Base-by-base conservation (phyloP, 306 rosid species). In the Mimosa bimucronata region DNA sequence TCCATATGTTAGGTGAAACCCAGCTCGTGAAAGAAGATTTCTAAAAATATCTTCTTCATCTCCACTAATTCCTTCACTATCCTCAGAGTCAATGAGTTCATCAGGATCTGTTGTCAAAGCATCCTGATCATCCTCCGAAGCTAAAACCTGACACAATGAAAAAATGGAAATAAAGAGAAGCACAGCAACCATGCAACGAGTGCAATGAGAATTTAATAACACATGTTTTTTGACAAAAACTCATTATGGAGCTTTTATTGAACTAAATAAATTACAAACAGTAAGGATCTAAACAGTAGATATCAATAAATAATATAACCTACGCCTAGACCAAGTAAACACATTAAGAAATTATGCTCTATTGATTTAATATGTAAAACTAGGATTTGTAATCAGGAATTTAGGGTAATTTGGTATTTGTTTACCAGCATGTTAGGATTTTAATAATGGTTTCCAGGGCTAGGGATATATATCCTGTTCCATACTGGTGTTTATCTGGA, bases 101-200 rank as follows among this genome's bases (percentile, higher is more conserved):
- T 96, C 98, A 44, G 99, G 99, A 87, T 96, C 99, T 58, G 98
- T 96, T 71, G 99, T 91, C 90, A 96, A 86, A 60, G 97, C 99
- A 90, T 96, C 98, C 79, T 91, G 99, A 80, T 96, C 98, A 78
- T 93, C 97, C 79, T 96, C 98, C 37, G 97, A 93, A 60, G 99
- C 99, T 66, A 93, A 91, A 84, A 96, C 97, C 99, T 96, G 80
- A 76, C 12, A 80, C 70, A 64, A 74, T 73, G n/a, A 62, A 44
- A 87, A 80, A 65, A 78, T 57, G 52, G 25, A 14, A 30, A 66
- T 31, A 61, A 37, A 66, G 61, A 84, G 52, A 64, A 53, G 77
- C 74, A 83, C 19, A 58, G 58, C 79, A 79, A 71, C 68, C 82
- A 79, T 28, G 58, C 5, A n/a, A 45, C 81, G 64, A 74, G 65